Evolutionary conservation across 352 stramenopile species (phyloP).

Genomic region (Pythium sukuiense): DNA sequence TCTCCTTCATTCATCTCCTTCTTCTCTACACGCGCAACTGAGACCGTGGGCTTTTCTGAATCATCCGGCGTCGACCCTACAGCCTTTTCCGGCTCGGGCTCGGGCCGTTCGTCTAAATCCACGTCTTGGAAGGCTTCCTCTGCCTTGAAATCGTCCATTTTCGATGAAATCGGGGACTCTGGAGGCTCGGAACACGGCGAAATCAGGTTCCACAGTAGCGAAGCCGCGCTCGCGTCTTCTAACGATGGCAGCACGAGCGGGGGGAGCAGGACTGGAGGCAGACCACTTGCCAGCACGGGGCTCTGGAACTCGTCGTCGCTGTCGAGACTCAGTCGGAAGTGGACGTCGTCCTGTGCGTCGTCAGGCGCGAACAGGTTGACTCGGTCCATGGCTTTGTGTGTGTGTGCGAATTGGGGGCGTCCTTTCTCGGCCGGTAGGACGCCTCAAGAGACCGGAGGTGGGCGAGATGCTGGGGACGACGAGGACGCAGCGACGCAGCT

Average conservation of each 20-base stretch:
- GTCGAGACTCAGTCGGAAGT: slow-evolving; percentile 8
- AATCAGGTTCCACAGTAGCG: slow-evolving; percentile 44
- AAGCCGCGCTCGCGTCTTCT: neutral
- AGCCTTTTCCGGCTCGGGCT: neutral
- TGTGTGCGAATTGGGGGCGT: neutral
- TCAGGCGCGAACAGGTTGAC: neutral
- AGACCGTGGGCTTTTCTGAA: neutral
- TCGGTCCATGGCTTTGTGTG: neutral
- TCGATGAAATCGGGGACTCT: slow-evolving; percentile 13
- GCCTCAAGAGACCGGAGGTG: neutral
- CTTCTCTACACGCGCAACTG: neutral
- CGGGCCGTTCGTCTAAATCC: neutral
- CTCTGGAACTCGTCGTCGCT: neutral
- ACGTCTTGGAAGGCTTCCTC: neutral
- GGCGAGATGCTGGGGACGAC: neutral
- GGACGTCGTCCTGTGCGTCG: neutral
- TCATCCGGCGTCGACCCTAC: neutral
- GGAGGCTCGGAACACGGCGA: slow-evolving; percentile 47
- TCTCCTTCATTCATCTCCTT: slow-evolving; percentile 5
- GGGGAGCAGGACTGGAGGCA: neutral
- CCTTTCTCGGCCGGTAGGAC: neutral
- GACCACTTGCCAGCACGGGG: neutral
- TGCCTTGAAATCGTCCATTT: neutral
- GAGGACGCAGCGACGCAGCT: neutral
- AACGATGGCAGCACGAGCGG: slow-evolving; percentile 1